phyloP scores from a whole-genome alignment of 768 basidiomycete species.

The Mycena galopus region DNA sequence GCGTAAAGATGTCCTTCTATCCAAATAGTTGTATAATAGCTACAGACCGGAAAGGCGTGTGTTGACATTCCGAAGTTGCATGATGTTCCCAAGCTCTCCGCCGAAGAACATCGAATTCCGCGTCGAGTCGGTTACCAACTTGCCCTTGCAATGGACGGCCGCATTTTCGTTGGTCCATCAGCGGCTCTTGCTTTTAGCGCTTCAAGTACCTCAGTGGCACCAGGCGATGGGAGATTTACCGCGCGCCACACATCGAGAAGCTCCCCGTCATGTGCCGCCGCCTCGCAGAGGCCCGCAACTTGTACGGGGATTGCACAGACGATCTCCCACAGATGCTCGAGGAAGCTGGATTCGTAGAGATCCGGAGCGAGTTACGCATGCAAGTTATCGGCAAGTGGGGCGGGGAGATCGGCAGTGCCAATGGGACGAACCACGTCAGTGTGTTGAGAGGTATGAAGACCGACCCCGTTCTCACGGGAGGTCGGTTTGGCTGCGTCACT shows the following conservation, averaged over 20 bases:
- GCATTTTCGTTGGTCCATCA: constrained; percentile 33
- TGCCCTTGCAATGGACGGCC: constrained; percentile 31
- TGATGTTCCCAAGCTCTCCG: constrained; percentile 18
- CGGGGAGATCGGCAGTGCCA: constrained; percentile 19
- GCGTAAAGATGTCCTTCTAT: neutral
- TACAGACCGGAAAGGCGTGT: no score
- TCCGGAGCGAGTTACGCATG: constrained; percentile 23
- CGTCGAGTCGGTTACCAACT: constrained; percentile 9
- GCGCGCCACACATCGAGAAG: constrained; percentile 29
- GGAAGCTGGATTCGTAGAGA: constrained; percentile 32
- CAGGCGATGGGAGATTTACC: constrained; percentile 29
- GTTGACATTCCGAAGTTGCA: no score
- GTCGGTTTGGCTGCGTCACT: no score
- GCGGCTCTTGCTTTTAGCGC: constrained; percentile 27
- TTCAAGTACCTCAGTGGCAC: constrained; percentile 28
- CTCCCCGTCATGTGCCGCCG: constrained; percentile 1
- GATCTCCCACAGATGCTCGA: constrained; percentile 32
- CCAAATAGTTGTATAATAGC: neutral
- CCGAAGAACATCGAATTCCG: constrained; percentile 23
- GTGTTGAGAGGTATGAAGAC: constrained; percentile 28
- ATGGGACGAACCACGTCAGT: neutral
- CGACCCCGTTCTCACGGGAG: constrained; percentile 2
- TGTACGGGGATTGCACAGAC: constrained; percentile 17
- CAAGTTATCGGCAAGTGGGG: constrained; percentile 19
- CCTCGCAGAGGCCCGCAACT: constrained; percentile 6